These are phyloP conservation scores for Neophaeococcomyces mojaviensis DNA, from an alignment of 2,329 filamentous ascomycete genomes.

Conservation along the genomic window DNA sequence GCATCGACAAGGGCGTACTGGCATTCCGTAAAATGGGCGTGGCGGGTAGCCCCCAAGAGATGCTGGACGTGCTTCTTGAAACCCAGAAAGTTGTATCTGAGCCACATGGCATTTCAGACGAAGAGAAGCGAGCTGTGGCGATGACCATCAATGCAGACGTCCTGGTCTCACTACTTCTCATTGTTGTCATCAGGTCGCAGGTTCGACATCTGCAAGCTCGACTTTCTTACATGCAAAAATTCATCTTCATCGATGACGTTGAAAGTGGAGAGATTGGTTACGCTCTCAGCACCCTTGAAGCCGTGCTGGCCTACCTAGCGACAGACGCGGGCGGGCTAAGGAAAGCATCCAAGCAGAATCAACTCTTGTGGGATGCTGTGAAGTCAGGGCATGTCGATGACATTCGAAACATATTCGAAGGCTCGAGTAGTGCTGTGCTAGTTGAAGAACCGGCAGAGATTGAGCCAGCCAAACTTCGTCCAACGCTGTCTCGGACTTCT, in stretches of 20 bases:
- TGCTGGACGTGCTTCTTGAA: constrained; percentile 71
- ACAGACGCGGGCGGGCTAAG: constrained; percentile 74
- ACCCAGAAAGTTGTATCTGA: constrained; percentile 79
- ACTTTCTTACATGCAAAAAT: constrained; percentile 90
- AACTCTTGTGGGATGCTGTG: constrained; percentile 77
- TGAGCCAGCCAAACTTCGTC: background rate
- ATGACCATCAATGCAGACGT: constrained; percentile 79
- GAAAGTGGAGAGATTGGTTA: constrained; percentile 96
- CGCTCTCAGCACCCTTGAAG: constrained; percentile 90
- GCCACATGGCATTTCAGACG: constrained; percentile 32
- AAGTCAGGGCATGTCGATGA: constrained; percentile 68
- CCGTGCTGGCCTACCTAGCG: constrained; percentile 79
- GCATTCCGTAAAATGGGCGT: constrained; percentile 79
- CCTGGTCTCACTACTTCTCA: constrained; percentile 79
- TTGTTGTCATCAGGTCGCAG: constrained; percentile 87
- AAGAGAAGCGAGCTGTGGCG: constrained; percentile 45
- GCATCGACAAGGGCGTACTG: constrained; percentile 71
- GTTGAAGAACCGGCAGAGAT: constrained; percentile 35
- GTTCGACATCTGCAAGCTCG: constrained; percentile 81
- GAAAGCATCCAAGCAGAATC: constrained; percentile 78
- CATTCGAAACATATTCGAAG: constrained; percentile 73
- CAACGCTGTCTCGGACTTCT: constrained; percentile 16
- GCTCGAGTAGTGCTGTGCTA: constrained; percentile 44
- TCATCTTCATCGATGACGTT: constrained; percentile 96
- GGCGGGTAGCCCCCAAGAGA: constrained; percentile 76